Evolutionary conservation across 306 rosid genomes (phyloP), one percentile per base, ranked within the genome.

Genomic region (Potentilla sterilis): DNA sequence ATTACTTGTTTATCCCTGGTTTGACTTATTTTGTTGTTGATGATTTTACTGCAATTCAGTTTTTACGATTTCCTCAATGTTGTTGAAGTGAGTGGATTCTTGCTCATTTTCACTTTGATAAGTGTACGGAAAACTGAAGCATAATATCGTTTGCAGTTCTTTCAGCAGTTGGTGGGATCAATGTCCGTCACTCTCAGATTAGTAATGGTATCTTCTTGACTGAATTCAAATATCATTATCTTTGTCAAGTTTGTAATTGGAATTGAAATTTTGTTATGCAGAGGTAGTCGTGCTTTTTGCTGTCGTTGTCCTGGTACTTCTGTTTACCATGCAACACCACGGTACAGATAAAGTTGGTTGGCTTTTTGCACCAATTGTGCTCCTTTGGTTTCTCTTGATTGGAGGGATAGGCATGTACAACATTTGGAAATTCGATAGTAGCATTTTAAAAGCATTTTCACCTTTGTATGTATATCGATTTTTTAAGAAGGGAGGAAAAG

Each of bases 101-200:
- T 63, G 70, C 57, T 61, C 11, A 22, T 73, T 40, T 41, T 58
- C 12, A 41, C 8, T 8, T 58, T 16, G 19, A 0, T 42, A 22
- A 57, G 67, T 28, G 6, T 16, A 16, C 0, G 2, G 1, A 4
- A 80, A 77, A 41, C 44, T 75, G 81, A 63, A 67, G 80, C 63
- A 40, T 73, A 9, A 77, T 19, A 73, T 81, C 12, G 61, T 5
- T 70, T 79, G 77, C 85, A 95, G 98, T 92, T 86, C 79, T 95
- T 70, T 92, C 97, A n/a, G 98, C 97, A 66, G 93, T 88, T 73
- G 97, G 97, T 47, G 98, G 98, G 81, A 95, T 95, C 97, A 92
- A 95, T 62, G 92, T 90, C 13, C 86, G 83, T 69, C 81, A 86
- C 74, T 92, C 95, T 44, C 16, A n/a, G 4, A 75, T 90, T 89